phyloP scores from a whole-genome alignment of 768 basidiomycete genomes.

The Tulasnella calospora region DNA sequence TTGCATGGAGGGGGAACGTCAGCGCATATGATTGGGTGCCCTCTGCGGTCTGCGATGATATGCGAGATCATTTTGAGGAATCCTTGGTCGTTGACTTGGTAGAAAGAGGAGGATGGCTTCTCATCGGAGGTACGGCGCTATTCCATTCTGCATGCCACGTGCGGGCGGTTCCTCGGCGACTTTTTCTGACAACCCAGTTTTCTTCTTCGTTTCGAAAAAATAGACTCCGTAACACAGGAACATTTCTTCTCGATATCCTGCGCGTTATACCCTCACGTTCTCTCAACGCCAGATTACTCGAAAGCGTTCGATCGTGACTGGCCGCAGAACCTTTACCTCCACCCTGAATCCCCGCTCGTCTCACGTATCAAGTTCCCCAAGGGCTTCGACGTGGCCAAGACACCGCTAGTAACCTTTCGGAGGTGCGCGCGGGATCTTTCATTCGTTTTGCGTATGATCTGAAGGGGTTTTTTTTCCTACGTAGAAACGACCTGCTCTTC shows the following conservation, averaged over 20 bases:
- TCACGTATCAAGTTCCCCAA: conserved; percentile 44
- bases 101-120: conserved; percentile 62
- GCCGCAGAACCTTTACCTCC: conserved; percentile 61
- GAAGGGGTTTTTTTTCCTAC: background rate
- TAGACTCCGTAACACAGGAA: conserved; percentile 65
- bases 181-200: too few species aligned
- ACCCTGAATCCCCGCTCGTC: conserved; percentile 50
- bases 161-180: too few species aligned
- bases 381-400: conserved; percentile 51
- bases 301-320: conserved; percentile 55
- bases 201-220: too few species aligned
- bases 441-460: background rate
- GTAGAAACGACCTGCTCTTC: conserved; percentile 54
- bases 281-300: conserved; percentile 57
- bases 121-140: conserved; percentile 54
- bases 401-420: conserved; percentile 62
- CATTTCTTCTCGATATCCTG: conserved; percentile 73
- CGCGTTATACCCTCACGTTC: conserved; percentile 59
- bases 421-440: conserved; percentile 30
- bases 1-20: conserved; percentile 17
- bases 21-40: conserved; percentile 14
- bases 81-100: conserved; percentile 54
- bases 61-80: conserved; percentile 27
- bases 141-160: background rate
- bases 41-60: background rate